Base-by-base conservation (phyloP, 495 filamentous ascomycete species). In the Podospora comata region DNA sequence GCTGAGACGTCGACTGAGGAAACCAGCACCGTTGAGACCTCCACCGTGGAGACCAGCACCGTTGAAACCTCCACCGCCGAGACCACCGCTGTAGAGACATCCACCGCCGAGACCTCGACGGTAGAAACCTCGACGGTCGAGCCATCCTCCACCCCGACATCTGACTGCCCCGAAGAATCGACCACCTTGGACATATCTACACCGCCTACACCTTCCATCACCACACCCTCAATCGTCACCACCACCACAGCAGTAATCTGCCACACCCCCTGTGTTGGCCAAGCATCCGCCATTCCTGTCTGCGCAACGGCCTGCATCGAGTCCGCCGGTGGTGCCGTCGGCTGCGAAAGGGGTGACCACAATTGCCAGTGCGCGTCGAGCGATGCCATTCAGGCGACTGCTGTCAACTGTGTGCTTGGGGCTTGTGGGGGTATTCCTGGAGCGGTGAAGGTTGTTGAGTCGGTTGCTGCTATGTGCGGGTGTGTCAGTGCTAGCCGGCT, bases 401-500 rank as follows among this genome's bases (percentile, higher is more conserved):
- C 58, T 18, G 54, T 54, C n/a, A 18, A 13, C 11, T 60, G 64
- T 2, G 67, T 69, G 6, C 1, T 62, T 1, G 57, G 57, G 19
- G 62, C 48, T 13, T 69, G 63, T 7, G 56, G 39, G 5, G 34
- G 6, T 5, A 48, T 48, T 48, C 39, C 39, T 13, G 55, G 27
- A 19, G 67, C 67, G 4, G 1, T 15, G 5, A 15, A 55, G 11
- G 56, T 65, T 3, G 44, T 57, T 34, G 19, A n/a, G 5, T 56
- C 56, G 13, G 63, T 69, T 0, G 56, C 23, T 2, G 18, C 20
- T 4, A 39, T 69, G 13, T 69, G 67, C 39, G 7, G 16, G 2
- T 69, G 63, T 23, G 62, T 65, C 19, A 19, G 39, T 19, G 44
- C 62, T 7, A 30, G 19, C 27, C 56, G 62, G 23, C 48, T 59